Conservation (phyloP, 805 yeast species). For the Jamesozyma piceae region DNA sequence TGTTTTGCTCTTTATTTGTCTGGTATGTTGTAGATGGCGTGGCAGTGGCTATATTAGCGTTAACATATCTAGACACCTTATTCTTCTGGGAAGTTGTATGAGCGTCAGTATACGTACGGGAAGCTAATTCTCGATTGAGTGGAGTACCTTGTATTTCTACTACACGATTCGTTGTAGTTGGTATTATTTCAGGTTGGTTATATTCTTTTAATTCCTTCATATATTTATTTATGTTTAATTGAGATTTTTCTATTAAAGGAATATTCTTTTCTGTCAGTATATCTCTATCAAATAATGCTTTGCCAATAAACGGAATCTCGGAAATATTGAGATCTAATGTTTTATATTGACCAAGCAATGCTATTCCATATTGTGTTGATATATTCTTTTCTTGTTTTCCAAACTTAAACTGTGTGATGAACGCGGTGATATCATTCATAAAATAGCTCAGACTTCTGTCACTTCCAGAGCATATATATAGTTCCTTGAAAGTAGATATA, state of each 20-base stretch:
- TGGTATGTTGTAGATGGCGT: background rate
- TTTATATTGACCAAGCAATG: slow-evolving; percentile 3
- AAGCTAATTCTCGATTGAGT: background rate
- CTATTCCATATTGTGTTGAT: slow-evolving; percentile 6
- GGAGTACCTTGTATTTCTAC: background rate
- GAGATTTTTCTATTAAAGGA: slow-evolving; percentile 13
- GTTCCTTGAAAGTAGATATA: slow-evolving; percentile 13
- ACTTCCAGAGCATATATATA: slow-evolving; percentile 2
- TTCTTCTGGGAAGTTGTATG: background rate
- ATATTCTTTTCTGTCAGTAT: slow-evolving; percentile 9
- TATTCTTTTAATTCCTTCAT: slow-evolving; percentile 3
- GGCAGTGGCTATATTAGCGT: background rate
- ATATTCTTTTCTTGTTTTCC: slow-evolving; percentile 10
- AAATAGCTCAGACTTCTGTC: slow-evolving; percentile 10
- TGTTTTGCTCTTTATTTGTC: background rate
- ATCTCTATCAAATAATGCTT: slow-evolving; percentile 14
- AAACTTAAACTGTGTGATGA: slow-evolving; percentile 14
- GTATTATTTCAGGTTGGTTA: slow-evolving; percentile 2
- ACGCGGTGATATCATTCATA: slow-evolving; percentile 9
- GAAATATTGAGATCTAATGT: slow-evolving; percentile 6
- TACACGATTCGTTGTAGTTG: background rate
- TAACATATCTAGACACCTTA: background rate
- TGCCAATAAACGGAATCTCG: slow-evolving; percentile 12
- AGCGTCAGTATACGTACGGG: background rate
- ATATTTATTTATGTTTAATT: background rate